Evolutionary conservation across 2,329 filamentous ascomycete species (phyloP).

Genomic region (Colletotrichum sp.): DNA sequence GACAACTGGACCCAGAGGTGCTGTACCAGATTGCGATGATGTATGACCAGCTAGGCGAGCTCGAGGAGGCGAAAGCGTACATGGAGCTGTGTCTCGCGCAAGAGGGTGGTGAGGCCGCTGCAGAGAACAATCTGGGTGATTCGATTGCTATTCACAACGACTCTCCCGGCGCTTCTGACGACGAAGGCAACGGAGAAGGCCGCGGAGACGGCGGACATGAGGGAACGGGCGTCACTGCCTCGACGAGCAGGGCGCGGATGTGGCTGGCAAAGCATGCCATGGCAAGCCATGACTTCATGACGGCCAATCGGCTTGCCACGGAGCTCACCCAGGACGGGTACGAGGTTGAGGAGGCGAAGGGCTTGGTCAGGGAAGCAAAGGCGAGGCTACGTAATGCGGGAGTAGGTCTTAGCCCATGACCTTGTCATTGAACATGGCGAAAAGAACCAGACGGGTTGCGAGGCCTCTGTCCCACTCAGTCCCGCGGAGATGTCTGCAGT

Average conservation of each 20-base stretch:
- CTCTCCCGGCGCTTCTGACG: slow-evolving; percentile 45
- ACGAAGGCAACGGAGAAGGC: slow-evolving; percentile 32
- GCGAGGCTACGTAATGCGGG: slow-evolving; percentile 69
- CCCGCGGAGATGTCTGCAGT: neutral
- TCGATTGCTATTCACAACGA: slow-evolving; percentile 62
- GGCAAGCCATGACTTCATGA: slow-evolving; percentile 73
- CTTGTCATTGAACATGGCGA: neutral
- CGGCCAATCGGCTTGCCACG: slow-evolving; percentile 81
- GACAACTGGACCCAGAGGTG: slow-evolving; percentile 85
- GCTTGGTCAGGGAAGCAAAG: slow-evolving; percentile 84
- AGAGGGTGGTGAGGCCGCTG: slow-evolving; percentile 68
- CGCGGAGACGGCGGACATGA: slow-evolving; percentile 39
- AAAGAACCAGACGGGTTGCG: neutral
- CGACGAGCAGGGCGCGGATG: slow-evolving; percentile 89
- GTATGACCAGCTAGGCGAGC: slow-evolving; percentile 81
- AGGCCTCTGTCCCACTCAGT: neutral
- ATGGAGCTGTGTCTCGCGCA: slow-evolving; percentile 97
- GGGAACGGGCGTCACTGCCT: slow-evolving; percentile 85
- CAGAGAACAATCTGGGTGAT: slow-evolving; percentile 47
- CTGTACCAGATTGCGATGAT: slow-evolving; percentile 88
- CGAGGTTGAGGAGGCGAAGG: slow-evolving; percentile 97
- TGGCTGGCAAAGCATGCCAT: slow-evolving; percentile 91
- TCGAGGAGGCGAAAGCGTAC: slow-evolving; percentile 84
- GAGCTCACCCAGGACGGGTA: slow-evolving; percentile 96
- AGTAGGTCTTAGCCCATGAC: slow-evolving; percentile 4